Evolutionary conservation across 352 stramenopile species (phyloP).

Genomic region (Phytophthora quininea): DNA sequence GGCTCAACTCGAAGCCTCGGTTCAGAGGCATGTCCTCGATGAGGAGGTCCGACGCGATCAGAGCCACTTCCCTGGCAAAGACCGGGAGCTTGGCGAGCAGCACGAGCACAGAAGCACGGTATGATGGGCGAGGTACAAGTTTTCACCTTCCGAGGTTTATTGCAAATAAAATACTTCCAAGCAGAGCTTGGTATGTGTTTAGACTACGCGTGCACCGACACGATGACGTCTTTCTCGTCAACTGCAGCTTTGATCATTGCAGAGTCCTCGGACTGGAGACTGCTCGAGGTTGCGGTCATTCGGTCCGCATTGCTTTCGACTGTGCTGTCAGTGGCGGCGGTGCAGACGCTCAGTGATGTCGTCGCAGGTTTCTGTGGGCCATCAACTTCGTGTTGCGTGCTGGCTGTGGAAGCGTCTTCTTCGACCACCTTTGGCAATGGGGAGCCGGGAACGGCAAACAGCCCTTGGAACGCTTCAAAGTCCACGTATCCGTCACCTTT

Average conservation of each 20-base stretch:
- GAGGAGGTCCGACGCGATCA: too few species aligned
- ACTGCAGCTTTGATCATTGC: conserved; percentile 19
- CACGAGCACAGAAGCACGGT: too few species aligned
- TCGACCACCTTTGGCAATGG: conserved; percentile 48
- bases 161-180: too few species aligned
- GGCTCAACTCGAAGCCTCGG: too few species aligned
- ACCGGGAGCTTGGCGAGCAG: too few species aligned
- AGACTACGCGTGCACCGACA: conserved; percentile 2
- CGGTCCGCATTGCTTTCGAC: conserved; percentile 24
- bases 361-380: conserved; percentile 27
- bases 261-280: conserved; percentile 13
- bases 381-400: conserved; percentile 21
- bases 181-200: too few species aligned
- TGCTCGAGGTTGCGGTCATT: conserved; percentile 16
- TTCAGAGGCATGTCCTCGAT: too few species aligned
- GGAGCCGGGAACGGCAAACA: conserved; percentile 52
- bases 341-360: conserved; percentile 28
- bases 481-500: conserved; percentile 85
- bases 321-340: conserved; percentile 23
- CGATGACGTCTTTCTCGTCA: conserved; percentile 20
- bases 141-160: too few species aligned
- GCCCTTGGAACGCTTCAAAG: conserved; percentile 90
- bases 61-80: too few species aligned
- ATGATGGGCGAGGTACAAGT: too few species aligned
- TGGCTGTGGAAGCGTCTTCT: conserved; percentile 29